Base-by-base conservation (phyloP, 2,329 filamentous ascomycete species). In the Verticillium nonalfalfae region DNA sequence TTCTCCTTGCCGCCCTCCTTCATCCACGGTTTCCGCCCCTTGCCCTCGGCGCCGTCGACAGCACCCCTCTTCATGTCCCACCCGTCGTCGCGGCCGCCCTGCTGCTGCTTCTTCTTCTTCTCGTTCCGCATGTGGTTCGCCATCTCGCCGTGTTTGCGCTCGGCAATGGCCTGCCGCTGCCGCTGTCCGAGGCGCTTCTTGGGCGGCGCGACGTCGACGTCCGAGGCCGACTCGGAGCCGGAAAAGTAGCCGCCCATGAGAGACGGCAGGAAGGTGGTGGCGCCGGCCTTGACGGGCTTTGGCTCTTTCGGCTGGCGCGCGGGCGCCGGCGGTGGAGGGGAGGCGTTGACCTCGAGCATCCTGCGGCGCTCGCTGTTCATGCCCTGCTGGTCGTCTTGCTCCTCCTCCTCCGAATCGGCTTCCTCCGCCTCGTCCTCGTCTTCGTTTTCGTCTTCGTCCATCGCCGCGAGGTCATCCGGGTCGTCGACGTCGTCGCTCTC, bases 181-280 rank as follows among this genome's bases (percentile, higher is more conserved):
- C 87, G 83, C 75, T 96, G 91, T 3, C 91, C 91, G 56, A 86
- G 81, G 26, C 90, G 82, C 68, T 94, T 93, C 75, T 93, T 93
- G 67, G 85, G 85, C 0, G 80, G 75, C 6, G 83, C 84, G 1
- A 81, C 73, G 59, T 92, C 90, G 26, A 90, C 77, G 65, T 90
- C 88, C 0, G 88, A 90, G 7, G 83, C 84, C 0, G 83, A 85
- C 67, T 91, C 90, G 9, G 88, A 90, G 56, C 89, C 90, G 2
- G 90, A 92, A 68, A 91, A 84, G 75, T 94, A 96, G 61, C 90
- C 90, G 21, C 87, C 88, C 82, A 91, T 91, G 15, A 95, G 82
- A 1, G 87, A 86, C 0, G 91, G 91, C 1, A 95, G 77, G 71
- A 93, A 92, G 0, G 84, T 84, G 0, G 89, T 85, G 60, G 75